Evolutionary conservation across 2,329 filamentous ascomycete genomes (phyloP).

Genomic region (Cyphellophora europaea): DNA sequence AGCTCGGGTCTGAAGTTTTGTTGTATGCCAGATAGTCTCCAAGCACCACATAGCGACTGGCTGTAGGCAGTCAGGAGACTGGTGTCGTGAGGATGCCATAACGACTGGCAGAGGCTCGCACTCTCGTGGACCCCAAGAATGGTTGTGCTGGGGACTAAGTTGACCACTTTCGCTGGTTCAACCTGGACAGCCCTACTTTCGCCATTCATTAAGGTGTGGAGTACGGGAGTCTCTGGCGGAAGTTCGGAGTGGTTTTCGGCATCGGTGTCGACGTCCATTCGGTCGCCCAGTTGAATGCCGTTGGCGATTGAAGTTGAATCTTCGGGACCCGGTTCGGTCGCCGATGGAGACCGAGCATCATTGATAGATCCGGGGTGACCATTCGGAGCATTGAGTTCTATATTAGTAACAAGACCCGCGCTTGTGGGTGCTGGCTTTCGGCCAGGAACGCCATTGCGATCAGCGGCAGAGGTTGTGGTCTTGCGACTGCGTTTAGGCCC

Average conservation of each 20-base stretch:
- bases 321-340: constrained; percentile 27
- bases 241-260: constrained; percentile 21
- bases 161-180: constrained; percentile 35
- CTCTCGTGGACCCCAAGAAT: constrained; percentile 25
- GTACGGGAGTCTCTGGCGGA: constrained; percentile 20
- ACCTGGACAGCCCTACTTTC: constrained; percentile 39
- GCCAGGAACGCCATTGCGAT: constrained; percentile 24
- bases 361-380: constrained; percentile 11
- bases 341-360: constrained; percentile 16
- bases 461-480: constrained; percentile 13
- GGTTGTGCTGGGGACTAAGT: constrained; percentile 35
- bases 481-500: constrained; percentile 23
- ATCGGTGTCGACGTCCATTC: constrained; percentile 35
- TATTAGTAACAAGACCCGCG: constrained; percentile 23
- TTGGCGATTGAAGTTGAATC: constrained; percentile 22
- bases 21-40: constrained; percentile 26
- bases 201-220: constrained; percentile 33
- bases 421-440: constrained; percentile 18
- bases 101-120: constrained; percentile 30
- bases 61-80: constrained; percentile 32
- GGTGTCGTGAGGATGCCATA: constrained; percentile 37
- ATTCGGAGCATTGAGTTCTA: constrained; percentile 16
- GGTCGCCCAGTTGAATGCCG: constrained; percentile 17
- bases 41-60: constrained; percentile 35
- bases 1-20: constrained; percentile 3